A percentile compares a stretch with the other conserved stretches of the same genome.
Evolutionary conservation across 2,329 filamentous ascomycete species (phyloP).

Genomic region (Tolypocladium tundrense): DNA sequence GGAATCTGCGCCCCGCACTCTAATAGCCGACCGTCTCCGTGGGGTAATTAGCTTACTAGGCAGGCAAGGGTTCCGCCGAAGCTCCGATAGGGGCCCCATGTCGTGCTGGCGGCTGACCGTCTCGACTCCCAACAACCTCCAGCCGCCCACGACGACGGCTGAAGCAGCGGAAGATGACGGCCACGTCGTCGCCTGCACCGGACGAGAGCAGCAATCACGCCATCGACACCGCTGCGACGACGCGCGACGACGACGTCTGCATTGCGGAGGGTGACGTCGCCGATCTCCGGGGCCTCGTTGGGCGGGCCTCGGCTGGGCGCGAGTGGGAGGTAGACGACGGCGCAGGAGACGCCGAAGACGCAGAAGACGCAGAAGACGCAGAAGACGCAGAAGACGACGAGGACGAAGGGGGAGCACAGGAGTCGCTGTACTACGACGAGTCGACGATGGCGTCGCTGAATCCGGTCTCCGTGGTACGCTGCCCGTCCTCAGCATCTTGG

Average conservation of each 20-base stretch:
- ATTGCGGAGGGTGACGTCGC: slow-evolving; percentile 16
- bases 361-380: background rate
- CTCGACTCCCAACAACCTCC: background rate
- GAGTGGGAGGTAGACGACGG: background rate
- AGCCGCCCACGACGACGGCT: background rate
- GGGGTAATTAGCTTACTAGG: background rate
- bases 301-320: slow-evolving; percentile 2
- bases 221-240: background rate
- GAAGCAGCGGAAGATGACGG: background rate
- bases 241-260: slow-evolving; percentile 5
- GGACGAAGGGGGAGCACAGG: slow-evolving; percentile 18
- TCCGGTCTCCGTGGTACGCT: slow-evolving; percentile 40
- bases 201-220: background rate
- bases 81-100: background rate
- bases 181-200: background rate
- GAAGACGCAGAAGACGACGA: slow-evolving; percentile 7
- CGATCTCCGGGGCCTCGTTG: slow-evolving; percentile 4
- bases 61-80: background rate
- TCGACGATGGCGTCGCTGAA: slow-evolving; percentile 47
- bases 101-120: background rate
- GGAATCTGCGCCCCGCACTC: background rate
- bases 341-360: background rate
- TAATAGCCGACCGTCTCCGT: background rate
- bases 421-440: slow-evolving; percentile 47
- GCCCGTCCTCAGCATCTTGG: background rate